Conservation (phyloP, 1,139 yeast species). For the Debaryomyces nepalensis region DNA sequence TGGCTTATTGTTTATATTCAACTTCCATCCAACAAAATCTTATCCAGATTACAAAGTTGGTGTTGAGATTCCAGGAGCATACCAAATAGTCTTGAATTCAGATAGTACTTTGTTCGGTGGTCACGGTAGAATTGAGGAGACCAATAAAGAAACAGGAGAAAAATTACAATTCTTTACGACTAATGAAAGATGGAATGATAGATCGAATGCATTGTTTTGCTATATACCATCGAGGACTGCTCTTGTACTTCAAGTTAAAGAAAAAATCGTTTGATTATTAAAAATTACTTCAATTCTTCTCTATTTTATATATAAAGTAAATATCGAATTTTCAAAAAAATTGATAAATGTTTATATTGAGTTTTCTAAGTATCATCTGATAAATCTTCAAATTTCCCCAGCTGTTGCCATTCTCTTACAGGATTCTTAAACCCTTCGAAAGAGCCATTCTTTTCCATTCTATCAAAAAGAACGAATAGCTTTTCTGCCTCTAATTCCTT, state of each 20-base stretch:
- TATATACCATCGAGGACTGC: slow-evolving; percentile 87
- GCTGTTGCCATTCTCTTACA: slow-evolving; percentile 39
- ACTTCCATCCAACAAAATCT: slow-evolving; percentile 85
- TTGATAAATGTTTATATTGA: background rate
- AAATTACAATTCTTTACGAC: slow-evolving; percentile 64
- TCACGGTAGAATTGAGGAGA: slow-evolving; percentile 69
- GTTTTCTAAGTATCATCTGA: background rate
- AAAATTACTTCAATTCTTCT: slow-evolving; percentile 1
- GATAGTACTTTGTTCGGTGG: slow-evolving; percentile 82
- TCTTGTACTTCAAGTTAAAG: slow-evolving; percentile 54
- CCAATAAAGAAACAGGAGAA: slow-evolving; percentile 37
- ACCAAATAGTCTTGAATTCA: slow-evolving; percentile 73
- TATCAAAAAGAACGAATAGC: slow-evolving; percentile 52
- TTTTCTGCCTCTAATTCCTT: slow-evolving; percentile 59
- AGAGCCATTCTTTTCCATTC: slow-evolving; percentile 51
- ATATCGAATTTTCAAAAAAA: background rate
- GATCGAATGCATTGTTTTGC: slow-evolving; percentile 76
- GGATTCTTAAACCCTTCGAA: slow-evolving; percentile 51
- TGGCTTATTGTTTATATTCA: slow-evolving; percentile 81
- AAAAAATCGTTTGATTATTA: slow-evolving; percentile 10
- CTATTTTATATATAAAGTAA: background rate
- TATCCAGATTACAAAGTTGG: slow-evolving; percentile 89
- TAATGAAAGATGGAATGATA: slow-evolving; percentile 76
- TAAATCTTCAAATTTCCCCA: slow-evolving; percentile 36
- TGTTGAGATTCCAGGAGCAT: slow-evolving; percentile 77